phyloP scores from a whole-genome alignment of 495 filamentous ascomycete genomes.

The Pyrenopolyporus hunteri region DNA sequence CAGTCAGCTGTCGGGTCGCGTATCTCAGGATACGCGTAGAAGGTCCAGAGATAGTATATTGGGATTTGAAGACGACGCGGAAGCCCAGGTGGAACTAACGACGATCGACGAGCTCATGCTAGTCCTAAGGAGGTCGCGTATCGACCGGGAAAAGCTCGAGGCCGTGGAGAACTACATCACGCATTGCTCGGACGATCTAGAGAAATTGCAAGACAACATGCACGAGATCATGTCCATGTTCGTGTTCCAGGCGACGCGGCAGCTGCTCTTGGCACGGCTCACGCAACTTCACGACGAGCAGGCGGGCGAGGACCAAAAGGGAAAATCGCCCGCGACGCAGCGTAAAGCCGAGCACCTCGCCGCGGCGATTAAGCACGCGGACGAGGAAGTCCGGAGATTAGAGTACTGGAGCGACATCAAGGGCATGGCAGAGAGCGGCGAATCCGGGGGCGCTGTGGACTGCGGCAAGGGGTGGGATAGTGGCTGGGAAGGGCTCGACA shows the following conservation, averaged over 20 bases:
- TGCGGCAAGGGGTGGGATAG: constrained; percentile 52
- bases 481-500: constrained; percentile 51
- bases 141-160: constrained; percentile 91
- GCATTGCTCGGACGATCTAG: constrained; percentile 79
- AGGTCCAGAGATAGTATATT: constrained; percentile 49
- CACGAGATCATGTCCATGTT: constrained; percentile 84
- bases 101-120: constrained; percentile 43
- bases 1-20: constrained; percentile 23
- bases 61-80: constrained; percentile 28
- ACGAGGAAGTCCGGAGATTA: constrained; percentile 68
- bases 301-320: constrained; percentile 42
- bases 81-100: constrained; percentile 33
- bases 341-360: constrained; percentile 59
- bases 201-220: constrained; percentile 77
- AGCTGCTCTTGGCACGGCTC: constrained; percentile 74
- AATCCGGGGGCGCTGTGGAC: constrained; percentile 54
- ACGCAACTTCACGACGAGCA: constrained; percentile 64
- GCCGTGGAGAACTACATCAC: constrained; percentile 78
- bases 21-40: constrained; percentile 37
- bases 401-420: constrained; percentile 81
- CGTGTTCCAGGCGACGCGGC: constrained; percentile 86
- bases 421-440: constrained; percentile 61
- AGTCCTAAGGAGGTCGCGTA: constrained; percentile 67
- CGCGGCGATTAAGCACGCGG: constrained; percentile 65
- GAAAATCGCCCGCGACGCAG: constrained; percentile 33